These are phyloP conservation scores for Colletotrichum coccodes DNA, from an alignment of 2,329 filamentous ascomycete species.

Conservation along the genomic window DNA sequence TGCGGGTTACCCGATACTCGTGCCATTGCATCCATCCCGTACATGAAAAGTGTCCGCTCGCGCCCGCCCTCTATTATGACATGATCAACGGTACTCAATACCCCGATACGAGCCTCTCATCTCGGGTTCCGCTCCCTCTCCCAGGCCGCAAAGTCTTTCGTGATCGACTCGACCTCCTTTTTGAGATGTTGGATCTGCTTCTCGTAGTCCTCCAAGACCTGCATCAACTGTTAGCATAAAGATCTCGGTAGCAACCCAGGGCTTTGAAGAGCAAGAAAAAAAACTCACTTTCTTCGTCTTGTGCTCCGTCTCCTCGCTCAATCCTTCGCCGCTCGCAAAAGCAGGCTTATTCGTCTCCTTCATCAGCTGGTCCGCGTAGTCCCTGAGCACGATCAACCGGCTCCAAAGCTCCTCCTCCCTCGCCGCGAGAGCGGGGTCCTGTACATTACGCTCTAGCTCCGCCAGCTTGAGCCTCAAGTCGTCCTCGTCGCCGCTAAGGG, in stretches of 20 bases:
- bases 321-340: constrained; percentile 61
- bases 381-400: constrained; percentile 78
- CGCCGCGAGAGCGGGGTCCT: constrained; percentile 79
- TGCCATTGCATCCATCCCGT: neutral
- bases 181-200: constrained; percentile 81
- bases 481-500: constrained; percentile 82
- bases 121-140: constrained; percentile 58
- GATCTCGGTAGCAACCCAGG: neutral
- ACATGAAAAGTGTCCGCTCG: constrained; percentile 7
- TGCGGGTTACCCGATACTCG: neutral
- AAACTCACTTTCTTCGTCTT: constrained; percentile 77
- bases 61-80: constrained; percentile 11
- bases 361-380: constrained; percentile 77
- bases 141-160: constrained; percentile 66
- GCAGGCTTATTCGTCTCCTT: constrained; percentile 78
- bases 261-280: neutral
- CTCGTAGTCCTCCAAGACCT: constrained; percentile 86
- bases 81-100: neutral
- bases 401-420: constrained; percentile 89
- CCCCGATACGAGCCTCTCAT: neutral
- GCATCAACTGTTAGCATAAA: constrained; percentile 32
- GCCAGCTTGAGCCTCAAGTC: constrained; percentile 78
- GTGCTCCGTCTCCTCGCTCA: constrained; percentile 76
- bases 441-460: constrained; percentile 74
- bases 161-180: constrained; percentile 74